Conservation (phyloP, 345 rosid genomes). For the Syzygium aqueum region DNA sequence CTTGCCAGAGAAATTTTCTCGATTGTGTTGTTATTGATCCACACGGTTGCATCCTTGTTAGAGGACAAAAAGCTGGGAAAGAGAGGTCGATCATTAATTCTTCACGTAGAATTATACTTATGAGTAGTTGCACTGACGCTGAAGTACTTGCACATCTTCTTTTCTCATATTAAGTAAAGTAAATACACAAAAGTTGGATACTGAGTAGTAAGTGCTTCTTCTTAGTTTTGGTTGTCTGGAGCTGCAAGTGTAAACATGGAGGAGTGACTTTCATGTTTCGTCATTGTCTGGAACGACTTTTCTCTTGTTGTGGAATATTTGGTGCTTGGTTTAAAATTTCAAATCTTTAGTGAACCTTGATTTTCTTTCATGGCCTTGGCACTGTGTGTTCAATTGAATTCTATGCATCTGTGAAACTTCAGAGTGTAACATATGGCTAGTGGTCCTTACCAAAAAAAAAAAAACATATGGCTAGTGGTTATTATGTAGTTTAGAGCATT, state of each 20-base stretch:
- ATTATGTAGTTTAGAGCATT: not conserved
- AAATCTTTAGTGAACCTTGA: not conserved
- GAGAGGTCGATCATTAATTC: not conserved
- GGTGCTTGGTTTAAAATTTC: not conserved
- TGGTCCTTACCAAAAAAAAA: no score
- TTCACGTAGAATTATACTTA: not conserved
- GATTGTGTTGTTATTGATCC: not conserved
- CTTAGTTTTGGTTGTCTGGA: not conserved
- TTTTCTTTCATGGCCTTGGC: not conserved
- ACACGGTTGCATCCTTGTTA: not conserved
- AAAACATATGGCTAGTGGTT: not conserved
- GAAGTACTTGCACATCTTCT: not conserved
- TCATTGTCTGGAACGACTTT: not conserved
- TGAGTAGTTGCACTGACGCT: not conserved
- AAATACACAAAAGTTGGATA: not conserved
- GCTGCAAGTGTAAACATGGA: not conserved
- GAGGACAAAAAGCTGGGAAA: not conserved
- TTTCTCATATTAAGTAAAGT: not conserved
- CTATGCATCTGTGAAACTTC: not conserved
- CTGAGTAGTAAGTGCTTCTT: not conserved
- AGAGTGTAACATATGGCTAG: not conserved
- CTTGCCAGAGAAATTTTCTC: not conserved
- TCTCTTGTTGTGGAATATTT: not conserved
- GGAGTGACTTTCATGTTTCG: not conserved
- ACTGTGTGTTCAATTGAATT: not conserved